A percentile compares a stretch with the other conserved stretches of the same genome.
These are phyloP conservation scores for Helicostylum pulchrum DNA, from an alignment of 192 early-diverging fungal genomes.

Conservation along the genomic window DNA sequence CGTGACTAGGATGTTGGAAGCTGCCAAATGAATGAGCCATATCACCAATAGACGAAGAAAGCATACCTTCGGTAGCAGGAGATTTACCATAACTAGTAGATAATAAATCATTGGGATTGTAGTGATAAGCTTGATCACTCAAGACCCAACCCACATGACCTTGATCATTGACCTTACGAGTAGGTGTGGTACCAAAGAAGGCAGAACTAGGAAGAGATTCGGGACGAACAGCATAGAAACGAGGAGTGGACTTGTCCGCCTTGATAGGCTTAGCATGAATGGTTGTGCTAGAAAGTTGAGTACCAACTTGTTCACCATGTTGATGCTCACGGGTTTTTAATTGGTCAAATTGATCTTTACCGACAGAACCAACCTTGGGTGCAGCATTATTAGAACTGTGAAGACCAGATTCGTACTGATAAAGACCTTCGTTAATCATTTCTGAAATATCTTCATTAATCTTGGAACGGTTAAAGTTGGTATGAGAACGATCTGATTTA, in stretches of 20 bases:
- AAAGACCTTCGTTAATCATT: conserved; percentile 95
- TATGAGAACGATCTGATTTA: conserved; percentile 64
- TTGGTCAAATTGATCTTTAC: conserved; percentile 56
- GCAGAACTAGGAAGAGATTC: conserved; percentile 27
- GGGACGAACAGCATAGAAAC: conserved; percentile 53
- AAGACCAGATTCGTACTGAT: conserved; percentile 78
- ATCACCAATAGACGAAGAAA: conserved; percentile 45
- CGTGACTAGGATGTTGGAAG: conserved; percentile 88
- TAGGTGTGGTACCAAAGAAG: conserved; percentile 21
- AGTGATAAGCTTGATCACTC: conserved; percentile 65
- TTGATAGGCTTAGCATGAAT: conserved; percentile 19
- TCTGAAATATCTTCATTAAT: conserved; percentile 82
- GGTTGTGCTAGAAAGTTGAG: conserved; percentile 13
- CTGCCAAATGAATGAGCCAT: conserved; percentile 57
- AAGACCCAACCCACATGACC: conserved; percentile 73
- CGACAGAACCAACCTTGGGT: conserved; percentile 61
- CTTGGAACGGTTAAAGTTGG: conserved; percentile 74
- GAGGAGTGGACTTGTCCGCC: conserved; percentile 42
- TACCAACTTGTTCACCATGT: conserved; percentile 11
- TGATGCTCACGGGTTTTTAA: conserved; percentile 40
- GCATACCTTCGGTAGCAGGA: conserved; percentile 13
- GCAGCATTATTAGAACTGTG: conserved; percentile 35
- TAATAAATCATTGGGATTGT: conserved; percentile 47
- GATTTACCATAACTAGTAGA: conserved; percentile 45
- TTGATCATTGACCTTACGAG: conserved; percentile 57